These are phyloP conservation scores for Paramecium sonneborni DNA, from an alignment of 73 alveolate species.

Conservation along the genomic window DNA sequence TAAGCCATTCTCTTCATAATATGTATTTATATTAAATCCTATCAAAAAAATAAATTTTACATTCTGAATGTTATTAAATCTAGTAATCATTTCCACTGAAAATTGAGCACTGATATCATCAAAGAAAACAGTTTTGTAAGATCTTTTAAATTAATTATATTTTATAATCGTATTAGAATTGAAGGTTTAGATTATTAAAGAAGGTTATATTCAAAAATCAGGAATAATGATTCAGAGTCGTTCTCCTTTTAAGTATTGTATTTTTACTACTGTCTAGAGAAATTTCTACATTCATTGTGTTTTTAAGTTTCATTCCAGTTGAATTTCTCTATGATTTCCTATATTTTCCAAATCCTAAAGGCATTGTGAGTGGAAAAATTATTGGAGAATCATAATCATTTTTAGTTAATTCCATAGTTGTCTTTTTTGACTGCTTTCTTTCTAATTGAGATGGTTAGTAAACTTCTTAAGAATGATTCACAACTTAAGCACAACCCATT, in stretches of 20 bases:
- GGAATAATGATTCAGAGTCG: neutral
- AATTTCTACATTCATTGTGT: neutral
- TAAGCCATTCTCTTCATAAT: too few species aligned
- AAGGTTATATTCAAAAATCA: neutral
- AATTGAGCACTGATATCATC: neutral
- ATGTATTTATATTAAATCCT: neutral
- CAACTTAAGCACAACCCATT: neutral
- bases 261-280: neutral
- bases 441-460: neutral
- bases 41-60: neutral
- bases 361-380: neutral
- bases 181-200: neutral
- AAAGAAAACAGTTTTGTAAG: neutral
- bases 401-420: neutral
- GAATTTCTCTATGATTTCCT: neutral
- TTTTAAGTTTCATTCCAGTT: neutral
- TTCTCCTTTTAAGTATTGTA: neutral
- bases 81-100: neutral
- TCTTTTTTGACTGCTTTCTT: neutral
- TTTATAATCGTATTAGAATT: neutral
- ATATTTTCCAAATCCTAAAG: neutral
- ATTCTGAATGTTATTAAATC: neutral
- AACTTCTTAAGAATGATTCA: neutral
- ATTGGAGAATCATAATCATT: slow-evolving; percentile 14
- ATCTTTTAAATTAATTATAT: neutral